A percentile compares a stretch with the other conserved stretches of the same genome.
phyloP scores from a whole-genome alignment of 345 rosid species.

The Dovyalis caffra region DNA sequence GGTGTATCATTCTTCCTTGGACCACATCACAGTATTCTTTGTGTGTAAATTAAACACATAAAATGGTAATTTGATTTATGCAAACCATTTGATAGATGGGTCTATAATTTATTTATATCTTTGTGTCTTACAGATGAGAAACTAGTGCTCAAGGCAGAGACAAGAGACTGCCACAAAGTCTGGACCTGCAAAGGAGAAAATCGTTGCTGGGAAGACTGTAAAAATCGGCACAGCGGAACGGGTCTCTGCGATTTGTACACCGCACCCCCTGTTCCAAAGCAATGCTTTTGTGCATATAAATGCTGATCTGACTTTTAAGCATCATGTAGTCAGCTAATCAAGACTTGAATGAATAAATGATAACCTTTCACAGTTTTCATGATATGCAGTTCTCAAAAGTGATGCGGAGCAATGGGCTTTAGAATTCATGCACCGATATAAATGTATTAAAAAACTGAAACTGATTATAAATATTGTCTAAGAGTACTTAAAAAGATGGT shows the following conservation, averaged over 20 bases:
- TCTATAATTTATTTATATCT: background rate
- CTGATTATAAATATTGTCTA: too few species aligned
- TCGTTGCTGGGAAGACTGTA: constrained; percentile 37
- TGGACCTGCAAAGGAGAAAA: constrained; percentile 36
- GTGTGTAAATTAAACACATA: background rate
- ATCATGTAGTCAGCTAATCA: background rate
- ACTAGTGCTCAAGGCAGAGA: constrained; percentile 18
- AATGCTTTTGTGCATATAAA: constrained; percentile 38
- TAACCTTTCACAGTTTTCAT: background rate
- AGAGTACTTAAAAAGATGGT: too few species aligned
- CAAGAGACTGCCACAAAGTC: constrained; percentile 34
- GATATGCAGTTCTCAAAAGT: too few species aligned
- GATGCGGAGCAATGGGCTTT: too few species aligned
- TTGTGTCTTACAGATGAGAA: background rate
- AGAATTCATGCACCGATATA: too few species aligned
- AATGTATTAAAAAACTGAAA: too few species aligned
- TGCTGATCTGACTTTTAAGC: constrained; percentile 9
- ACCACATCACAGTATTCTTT: too few species aligned
- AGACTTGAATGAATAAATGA: background rate
- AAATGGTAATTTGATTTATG: background rate
- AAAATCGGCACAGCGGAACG: constrained; percentile 26
- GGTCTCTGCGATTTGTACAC: constrained; percentile 33
- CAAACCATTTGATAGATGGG: background rate
- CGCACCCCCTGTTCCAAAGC: constrained; percentile 36
- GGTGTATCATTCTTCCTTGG: background rate